Base-by-base conservation (phyloP, 495 filamentous ascomycete species). In the Xylaria intraflava region DNA sequence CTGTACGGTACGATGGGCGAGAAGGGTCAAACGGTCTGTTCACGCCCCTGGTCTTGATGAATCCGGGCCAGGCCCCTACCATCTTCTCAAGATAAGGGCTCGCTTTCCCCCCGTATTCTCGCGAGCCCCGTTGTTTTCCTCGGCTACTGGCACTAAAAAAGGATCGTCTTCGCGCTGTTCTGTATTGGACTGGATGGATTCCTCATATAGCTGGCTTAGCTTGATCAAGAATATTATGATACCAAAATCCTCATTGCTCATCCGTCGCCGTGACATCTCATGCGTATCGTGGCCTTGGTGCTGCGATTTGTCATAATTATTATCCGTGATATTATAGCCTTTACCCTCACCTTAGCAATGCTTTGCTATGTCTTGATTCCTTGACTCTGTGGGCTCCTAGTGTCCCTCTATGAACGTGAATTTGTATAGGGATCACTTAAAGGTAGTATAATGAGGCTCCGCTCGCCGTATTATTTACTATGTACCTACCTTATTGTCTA, bases 161-260 rank as follows among this genome's bases (percentile, higher is more conserved):
- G 61, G 57, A 43, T 53, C 33, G 44, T 41, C 24, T 54, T 54
- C 55, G 49, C 47, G 42, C 48, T 49, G 36, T 62, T 60, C 57
- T 44, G 49, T 41, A 55, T 46, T 48, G 60, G 47, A 49, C 42
- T 24, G 54, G 47, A 50, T 39, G 55, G 49, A 39, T 61, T 48
- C 24, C 55, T 51, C 48, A 50, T 43, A 60, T 57, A 63, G 57
- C 57, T 57, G 36, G 51, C 51, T 54, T 38, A 54, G 56, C 45
- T 61, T 47, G 50, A 57, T 56, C 56, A 63, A 58, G 16, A 58
- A 56, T 58, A 54, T 36, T 31, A 51, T 51, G 52, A 55, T 55
- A 55, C 45, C 45, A 49, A 42, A 36, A 19, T 43, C 41, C 41
- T 12, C 49, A 43, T 36, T 43, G 6, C 10, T 30, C 19, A 19